A percentile compares a stretch with the other conserved stretches of the same genome.
Evolutionary conservation across 441 rosid species (phyloP).

Genomic region (Bruguiera hainesii): DNA sequence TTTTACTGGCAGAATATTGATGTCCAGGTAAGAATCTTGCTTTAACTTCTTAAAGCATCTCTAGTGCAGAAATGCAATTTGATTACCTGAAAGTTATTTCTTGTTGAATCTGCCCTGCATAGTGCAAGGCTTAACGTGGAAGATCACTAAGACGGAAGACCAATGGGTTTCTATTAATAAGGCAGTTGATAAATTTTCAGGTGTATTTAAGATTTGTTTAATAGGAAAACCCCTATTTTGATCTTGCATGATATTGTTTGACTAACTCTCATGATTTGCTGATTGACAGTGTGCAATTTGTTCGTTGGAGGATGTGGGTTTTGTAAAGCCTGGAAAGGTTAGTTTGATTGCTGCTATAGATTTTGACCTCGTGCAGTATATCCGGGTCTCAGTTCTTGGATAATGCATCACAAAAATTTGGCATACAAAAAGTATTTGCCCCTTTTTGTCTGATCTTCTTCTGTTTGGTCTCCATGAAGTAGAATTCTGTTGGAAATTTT

Average conservation of each 20-base stretch:
- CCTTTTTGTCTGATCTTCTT: not conserved
- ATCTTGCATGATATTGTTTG: slow-evolving; percentile 13
- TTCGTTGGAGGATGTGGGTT: slow-evolving; percentile 80
- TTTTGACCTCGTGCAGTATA: too few relatives aligned
- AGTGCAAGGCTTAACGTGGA: not conserved
- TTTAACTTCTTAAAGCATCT: not conserved
- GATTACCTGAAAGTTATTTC: not conserved
- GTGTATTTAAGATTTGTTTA: slow-evolving; percentile 9
- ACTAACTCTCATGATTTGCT: slow-evolving; percentile 21
- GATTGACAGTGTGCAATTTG: slow-evolving; percentile 79
- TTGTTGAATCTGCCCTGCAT: not conserved
- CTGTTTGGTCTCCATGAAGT: too few relatives aligned
- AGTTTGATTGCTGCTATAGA: slow-evolving; percentile 10
- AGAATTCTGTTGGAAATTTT: too few relatives aligned
- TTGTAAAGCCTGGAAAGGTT: slow-evolving; percentile 89
- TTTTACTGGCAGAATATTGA: not conserved
- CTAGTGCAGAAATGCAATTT: not conserved
- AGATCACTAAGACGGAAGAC: not conserved
- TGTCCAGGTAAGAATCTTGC: not conserved
- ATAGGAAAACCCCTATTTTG: not conserved
- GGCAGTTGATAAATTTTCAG: not conserved
- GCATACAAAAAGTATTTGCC: not conserved
- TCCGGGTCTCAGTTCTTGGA: too few relatives aligned
- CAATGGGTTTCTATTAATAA: too few relatives aligned
- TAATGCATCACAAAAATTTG: not conserved